Percentiles rank a stretch among this genome's conserved stretches.
These are phyloP conservation scores for Vigna hirtella DNA, from an alignment of 306 rosid genomes.

Conservation along the genomic window DNA sequence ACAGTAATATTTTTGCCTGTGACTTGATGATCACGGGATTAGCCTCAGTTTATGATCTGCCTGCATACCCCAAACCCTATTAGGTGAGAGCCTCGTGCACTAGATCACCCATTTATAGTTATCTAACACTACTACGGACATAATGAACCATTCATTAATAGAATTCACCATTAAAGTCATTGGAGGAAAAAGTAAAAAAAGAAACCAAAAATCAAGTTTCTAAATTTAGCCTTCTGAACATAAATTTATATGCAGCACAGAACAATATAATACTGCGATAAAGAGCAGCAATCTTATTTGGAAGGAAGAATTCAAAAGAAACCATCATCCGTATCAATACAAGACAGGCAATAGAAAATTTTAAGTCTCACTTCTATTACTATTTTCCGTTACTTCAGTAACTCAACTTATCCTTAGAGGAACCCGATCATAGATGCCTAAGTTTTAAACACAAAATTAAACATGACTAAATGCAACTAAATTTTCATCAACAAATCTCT, in stretches of 20 bases:
- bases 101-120: constrained; percentile 4
- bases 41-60: neutral
- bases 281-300: constrained; percentile 6
- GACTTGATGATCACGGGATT: neutral
- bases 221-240: no score
- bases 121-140: neutral
- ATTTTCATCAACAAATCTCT: neutral
- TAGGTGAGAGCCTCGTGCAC: constrained; percentile 11
- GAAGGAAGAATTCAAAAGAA: neutral
- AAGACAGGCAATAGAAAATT: neutral
- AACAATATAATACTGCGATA: constrained; percentile 8
- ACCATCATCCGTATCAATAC: no score
- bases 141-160: constrained; percentile 3
- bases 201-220: neutral
- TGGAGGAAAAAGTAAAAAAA: no score
- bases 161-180: neutral
- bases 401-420: neutral
- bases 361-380: neutral
- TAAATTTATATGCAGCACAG: no score
- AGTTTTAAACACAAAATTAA: neutral
- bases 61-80: neutral
- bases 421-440: neutral
- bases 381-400: no score
- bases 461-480: constrained; percentile 7
- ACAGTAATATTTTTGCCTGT: neutral